Evolutionary conservation across 164 flowering plant species (phyloP).

Genomic region (Amborella trichopoda): DNA sequence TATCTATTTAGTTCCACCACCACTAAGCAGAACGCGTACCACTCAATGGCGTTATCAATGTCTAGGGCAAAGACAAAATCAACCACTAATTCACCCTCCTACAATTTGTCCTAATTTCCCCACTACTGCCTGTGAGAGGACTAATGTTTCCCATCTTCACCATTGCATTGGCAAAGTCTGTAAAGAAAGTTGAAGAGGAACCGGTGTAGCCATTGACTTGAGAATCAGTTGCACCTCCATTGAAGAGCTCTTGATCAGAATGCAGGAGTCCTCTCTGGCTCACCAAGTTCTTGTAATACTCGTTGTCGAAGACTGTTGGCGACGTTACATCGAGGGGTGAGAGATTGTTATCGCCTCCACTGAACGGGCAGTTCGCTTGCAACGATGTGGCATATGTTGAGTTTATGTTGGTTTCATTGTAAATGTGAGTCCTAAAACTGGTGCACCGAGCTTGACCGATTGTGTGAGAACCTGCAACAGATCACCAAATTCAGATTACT

Average conservation of each 20-base stretch:
- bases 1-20: too few relatives aligned
- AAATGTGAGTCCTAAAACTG: slow-evolving; percentile 6
- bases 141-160: too few relatives aligned
- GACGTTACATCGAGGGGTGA: slow-evolving; percentile 5
- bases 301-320: slow-evolving; percentile 1
- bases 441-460: slow-evolving; percentile 13
- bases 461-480: slow-evolving; percentile 9
- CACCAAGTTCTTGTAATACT: slow-evolving; percentile 7
- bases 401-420: slow-evolving; percentile 16
- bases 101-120: slow-evolving; percentile 6
- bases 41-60: too few relatives aligned
- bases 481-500: too few relatives aligned
- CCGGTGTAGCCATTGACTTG: slow-evolving; percentile 4
- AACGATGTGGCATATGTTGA: slow-evolving; percentile 1
- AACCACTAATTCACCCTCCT: slow-evolving; percentile 6
- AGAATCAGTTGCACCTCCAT: slow-evolving; percentile 10
- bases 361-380: slow-evolving; percentile 6
- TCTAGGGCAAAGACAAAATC: too few relatives aligned
- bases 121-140: slow-evolving; percentile 6
- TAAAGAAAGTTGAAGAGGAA: background rate
- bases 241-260: slow-evolving; percentile 8
- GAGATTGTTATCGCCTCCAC: slow-evolving; percentile 7
- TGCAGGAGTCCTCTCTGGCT: slow-evolving; percentile 6
- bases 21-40: too few relatives aligned
- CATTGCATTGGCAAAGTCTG: slow-evolving; percentile 5